Percentiles rank a stretch among this genome's conserved stretches.
Evolutionary conservation across 2,329 filamentous ascomycete genomes (phyloP).

Genomic region (Penicillium glabrum): DNA sequence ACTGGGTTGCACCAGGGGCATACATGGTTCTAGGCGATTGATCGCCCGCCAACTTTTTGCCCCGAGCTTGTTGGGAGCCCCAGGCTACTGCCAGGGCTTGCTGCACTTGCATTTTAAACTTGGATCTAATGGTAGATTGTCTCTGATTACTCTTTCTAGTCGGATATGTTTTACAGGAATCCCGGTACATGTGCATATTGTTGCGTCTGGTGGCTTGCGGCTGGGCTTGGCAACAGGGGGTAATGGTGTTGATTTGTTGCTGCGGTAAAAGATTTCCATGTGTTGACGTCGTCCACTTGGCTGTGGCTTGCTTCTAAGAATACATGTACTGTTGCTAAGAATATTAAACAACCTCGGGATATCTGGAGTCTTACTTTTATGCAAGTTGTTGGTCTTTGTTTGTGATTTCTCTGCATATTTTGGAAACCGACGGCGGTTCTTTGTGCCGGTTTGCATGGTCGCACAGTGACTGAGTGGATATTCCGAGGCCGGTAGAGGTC

Average conservation of each 20-base stretch:
- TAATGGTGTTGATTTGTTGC: neutral
- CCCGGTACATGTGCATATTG: neutral
- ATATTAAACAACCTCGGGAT: neutral
- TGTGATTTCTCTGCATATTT: neutral
- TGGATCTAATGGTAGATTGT: neutral
- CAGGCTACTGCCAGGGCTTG: neutral
- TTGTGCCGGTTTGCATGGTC: too few species aligned
- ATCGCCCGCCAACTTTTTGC: conserved; percentile 4
- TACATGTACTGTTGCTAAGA: neutral
- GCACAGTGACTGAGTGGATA: too few species aligned
- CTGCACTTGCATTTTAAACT: neutral
- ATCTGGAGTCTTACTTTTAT: neutral
- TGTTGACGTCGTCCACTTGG: neutral
- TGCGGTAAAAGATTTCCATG: neutral
- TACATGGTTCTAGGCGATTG: neutral
- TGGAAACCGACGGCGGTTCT: too few species aligned
- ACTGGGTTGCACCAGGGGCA: conserved; percentile 2
- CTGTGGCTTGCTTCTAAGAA: conserved; percentile 4
- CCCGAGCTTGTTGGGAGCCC: neutral
- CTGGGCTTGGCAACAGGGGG: conserved; percentile 2
- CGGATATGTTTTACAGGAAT: neutral
- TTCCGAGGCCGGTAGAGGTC: too few species aligned
- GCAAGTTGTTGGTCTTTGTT: neutral
- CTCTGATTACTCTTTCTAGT: neutral
- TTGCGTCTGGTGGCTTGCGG: conserved; percentile 3